Evolutionary conservation across 163 green algal genomes (phyloP).

Genomic region (Chlamydomonas reinhardtii): DNA sequence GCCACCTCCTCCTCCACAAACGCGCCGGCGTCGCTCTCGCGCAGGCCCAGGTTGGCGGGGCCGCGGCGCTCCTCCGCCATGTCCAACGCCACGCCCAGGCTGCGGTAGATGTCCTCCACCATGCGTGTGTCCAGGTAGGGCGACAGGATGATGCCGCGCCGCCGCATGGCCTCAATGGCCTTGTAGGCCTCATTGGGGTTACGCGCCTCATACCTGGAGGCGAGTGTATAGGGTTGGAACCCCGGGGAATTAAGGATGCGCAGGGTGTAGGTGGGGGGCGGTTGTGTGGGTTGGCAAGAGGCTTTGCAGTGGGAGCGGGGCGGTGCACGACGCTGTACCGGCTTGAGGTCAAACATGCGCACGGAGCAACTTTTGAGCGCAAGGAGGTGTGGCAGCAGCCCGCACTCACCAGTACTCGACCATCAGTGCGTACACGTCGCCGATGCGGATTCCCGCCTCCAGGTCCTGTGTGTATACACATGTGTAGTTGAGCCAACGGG

Average conservation of each 20-base stretch:
- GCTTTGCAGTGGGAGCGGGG: no score
- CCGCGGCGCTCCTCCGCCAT: slow-evolving; percentile 50
- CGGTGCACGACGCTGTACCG: no score
- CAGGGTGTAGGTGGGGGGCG: no score
- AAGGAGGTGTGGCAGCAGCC: not conserved
- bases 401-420: slow-evolving; percentile 68
- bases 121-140: slow-evolving; percentile 71
- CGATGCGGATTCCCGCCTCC: slow-evolving; percentile 69
- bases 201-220: slow-evolving; percentile 57
- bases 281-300: no score
- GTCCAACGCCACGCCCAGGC: slow-evolving; percentile 29
- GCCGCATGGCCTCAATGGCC: slow-evolving; percentile 76
- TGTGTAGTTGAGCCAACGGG: no score
- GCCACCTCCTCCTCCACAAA: slow-evolving; percentile 47
- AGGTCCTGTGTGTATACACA: slow-evolving; percentile 11
- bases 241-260: no score
- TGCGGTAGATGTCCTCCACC: slow-evolving; percentile 68
- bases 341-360: no score
- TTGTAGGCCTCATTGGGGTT: slow-evolving; percentile 73
- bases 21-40: not conserved
- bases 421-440: slow-evolving; percentile 81
- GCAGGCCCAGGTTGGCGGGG: slow-evolving; percentile 30
- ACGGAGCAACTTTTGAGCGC: no score
- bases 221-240: not conserved
- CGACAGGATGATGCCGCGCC: slow-evolving; percentile 61